Evolutionary conservation across 768 basidiomycete genomes (phyloP).

Genomic region (Hypsizygus marmoreus): DNA sequence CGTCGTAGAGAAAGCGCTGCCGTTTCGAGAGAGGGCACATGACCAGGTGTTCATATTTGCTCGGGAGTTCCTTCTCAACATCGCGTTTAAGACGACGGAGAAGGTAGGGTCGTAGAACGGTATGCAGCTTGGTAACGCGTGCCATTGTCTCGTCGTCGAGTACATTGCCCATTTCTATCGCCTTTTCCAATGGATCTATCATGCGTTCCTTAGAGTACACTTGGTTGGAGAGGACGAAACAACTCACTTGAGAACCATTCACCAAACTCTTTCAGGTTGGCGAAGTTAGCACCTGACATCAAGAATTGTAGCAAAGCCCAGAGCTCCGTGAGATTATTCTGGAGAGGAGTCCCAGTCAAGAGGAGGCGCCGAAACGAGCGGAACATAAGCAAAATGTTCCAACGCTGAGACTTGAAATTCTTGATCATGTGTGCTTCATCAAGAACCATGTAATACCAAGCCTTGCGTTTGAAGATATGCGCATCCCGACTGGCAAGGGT

Average conservation of each 20-base stretch:
- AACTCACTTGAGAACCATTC: slow-evolving; percentile 95
- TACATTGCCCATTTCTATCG: slow-evolving; percentile 80
- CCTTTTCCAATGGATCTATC: slow-evolving; percentile 89
- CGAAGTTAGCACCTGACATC: slow-evolving; percentile 87
- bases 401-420: slow-evolving; percentile 92
- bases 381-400: slow-evolving; percentile 91
- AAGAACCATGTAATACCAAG: slow-evolving; percentile 95
- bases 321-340: slow-evolving; percentile 95
- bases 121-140: slow-evolving; percentile 86
- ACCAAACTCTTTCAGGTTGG: slow-evolving; percentile 89
- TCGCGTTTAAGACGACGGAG: slow-evolving; percentile 97
- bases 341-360: slow-evolving; percentile 92
- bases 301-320: slow-evolving; percentile 96
- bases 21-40: slow-evolving; percentile 88
- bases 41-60: slow-evolving; percentile 89
- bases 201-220: slow-evolving; percentile 4
- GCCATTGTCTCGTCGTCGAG: slow-evolving; percentile 84
- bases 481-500: slow-evolving; percentile 90
- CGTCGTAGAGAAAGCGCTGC: slow-evolving; percentile 94
- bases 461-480: slow-evolving; percentile 88
- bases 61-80: slow-evolving; percentile 93
- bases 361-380: slow-evolving; percentile 83
- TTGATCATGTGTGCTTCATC: slow-evolving; percentile 99
- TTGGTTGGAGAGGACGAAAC: background rate
- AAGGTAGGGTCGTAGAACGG: slow-evolving; percentile 93